Conservation (phyloP, 306 rosid genomes). For the Trifolium repens region DNA sequence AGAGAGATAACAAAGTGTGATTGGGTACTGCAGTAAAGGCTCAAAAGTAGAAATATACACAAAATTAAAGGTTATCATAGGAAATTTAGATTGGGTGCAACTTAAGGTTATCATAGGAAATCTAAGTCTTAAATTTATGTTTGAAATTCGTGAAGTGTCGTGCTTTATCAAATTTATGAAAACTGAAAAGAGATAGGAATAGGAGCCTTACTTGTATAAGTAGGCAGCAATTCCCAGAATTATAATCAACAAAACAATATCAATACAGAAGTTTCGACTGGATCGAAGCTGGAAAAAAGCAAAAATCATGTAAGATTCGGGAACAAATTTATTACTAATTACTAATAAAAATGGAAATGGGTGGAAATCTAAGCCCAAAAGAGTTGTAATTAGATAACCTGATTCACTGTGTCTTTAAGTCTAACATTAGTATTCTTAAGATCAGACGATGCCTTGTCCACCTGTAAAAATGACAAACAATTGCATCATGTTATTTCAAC, state of each 20-base stretch:
- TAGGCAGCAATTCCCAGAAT: conserved; percentile 98
- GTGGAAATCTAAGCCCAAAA: conserved; percentile 26
- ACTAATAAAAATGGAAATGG: neutral
- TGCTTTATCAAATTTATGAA: conserved; percentile 22
- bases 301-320: conserved; percentile 46
- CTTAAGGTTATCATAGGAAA: too few species aligned
- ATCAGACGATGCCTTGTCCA: conserved; percentile 89
- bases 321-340: conserved; percentile 26
- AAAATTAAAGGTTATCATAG: too few species aligned
- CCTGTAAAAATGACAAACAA: conserved; percentile 57
- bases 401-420: conserved; percentile 89
- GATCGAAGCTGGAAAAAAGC: conserved; percentile 79
- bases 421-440: conserved; percentile 98
- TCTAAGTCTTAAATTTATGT: conserved; percentile 6
- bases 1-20: conserved; percentile 24
- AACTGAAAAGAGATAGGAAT: conserved; percentile 29
- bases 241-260: conserved; percentile 84
- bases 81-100: too few species aligned
- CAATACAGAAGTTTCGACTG: conserved; percentile 96
- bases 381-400: conserved; percentile 57
- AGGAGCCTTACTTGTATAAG: conserved; percentile 88
- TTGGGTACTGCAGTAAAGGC: neutral
- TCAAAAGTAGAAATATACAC: too few species aligned
- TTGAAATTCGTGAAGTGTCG: neutral
- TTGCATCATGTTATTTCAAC: conserved; percentile 34